Percentiles rank a stretch among this genome's conserved stretches.
These are phyloP conservation scores for Rutstroemia sp. DNA, from an alignment of 2,329 filamentous ascomycete species.

Conservation along the genomic window DNA sequence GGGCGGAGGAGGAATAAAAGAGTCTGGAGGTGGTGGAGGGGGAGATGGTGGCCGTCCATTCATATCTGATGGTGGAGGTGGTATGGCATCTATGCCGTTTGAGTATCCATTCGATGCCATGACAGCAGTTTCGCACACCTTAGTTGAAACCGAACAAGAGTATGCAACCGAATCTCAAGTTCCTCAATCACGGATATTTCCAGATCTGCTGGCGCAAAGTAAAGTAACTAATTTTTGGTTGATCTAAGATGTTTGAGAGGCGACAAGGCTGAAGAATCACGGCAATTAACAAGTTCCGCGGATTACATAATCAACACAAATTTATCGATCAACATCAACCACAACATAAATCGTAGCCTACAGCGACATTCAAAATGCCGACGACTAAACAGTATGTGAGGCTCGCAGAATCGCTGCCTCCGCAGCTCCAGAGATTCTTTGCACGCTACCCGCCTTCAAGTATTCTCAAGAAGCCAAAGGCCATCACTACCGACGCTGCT, in stretches of 20 bases:
- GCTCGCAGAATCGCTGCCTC: constrained; percentile 66
- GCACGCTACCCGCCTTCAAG: constrained; percentile 74
- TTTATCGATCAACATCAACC: constrained; percentile 4
- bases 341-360: constrained; percentile 8
- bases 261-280: constrained; percentile 7
- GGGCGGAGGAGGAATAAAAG: constrained; percentile 35
- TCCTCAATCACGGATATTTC: neutral
- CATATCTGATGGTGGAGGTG: constrained; percentile 19
- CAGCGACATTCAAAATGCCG: constrained; percentile 14
- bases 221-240: neutral
- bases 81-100: constrained; percentile 17
- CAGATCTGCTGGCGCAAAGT: neutral
- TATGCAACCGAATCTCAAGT: neutral
- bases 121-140: neutral
- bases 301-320: neutral
- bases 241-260: neutral
- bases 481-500: constrained; percentile 15
- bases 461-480: constrained; percentile 39
- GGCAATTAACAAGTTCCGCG: neutral
- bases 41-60: constrained; percentile 25
- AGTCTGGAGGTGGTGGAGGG: constrained; percentile 33
- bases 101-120: constrained; percentile 16
- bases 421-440: constrained; percentile 78
- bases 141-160: too few relatives aligned
- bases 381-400: constrained; percentile 30